Base-by-base conservation (phyloP, 805 yeast species). In the Candida montana region DNA sequence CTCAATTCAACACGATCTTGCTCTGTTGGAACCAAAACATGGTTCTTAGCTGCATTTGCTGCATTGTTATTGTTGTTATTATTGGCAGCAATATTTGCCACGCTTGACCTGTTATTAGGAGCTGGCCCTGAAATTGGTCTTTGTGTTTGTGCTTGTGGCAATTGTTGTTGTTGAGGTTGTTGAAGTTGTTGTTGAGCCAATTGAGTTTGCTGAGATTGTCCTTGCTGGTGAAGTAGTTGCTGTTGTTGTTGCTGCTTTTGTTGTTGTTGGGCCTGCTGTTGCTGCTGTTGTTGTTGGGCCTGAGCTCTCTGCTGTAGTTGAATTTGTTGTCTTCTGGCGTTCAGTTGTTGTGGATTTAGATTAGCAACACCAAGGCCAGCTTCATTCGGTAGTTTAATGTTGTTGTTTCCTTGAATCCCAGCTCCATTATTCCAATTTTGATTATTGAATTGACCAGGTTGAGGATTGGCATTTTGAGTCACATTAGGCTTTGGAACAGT, bases 1-100 rank as follows among this genome's bases (percentile, higher is more conserved):
- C 79, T 74, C 47, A 88, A 70, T 44, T 69, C 75, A 47, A 69
- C 62, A 68, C 77, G 77, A 68, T 75, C 85, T 47, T 76, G 87
- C 31, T 74, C 84, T 17, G 82, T 40, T 66, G 57, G 78, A 58
- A 29, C 48, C 53, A 45, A 64, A 50, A 49, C 42, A 26, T 36
- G 32, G 30, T 18, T 30, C 26, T 44, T 48, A 26, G 41, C 39
- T 44, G 27, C 35, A 38, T 48, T 42, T 24, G 43, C 38, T 18
- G 46, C 50, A 28, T 52, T 51, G 40, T 19, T 31, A 9, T 21
- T 21, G 9, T 21, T 21, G n/a, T 18, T 20, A 15, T 36, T 29
- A 42, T 49, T 26, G 33, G 43, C 36, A 20, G 47, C 50, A 37
- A 40, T 44, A 52, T 36, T 39, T 4, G 36, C 9, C 11, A 16